Percentiles rank a stretch among this genome's conserved stretches.
phyloP scores from a whole-genome alignment of 1,284 basidiomycete genomes.

The Marasmius oreades region DNA sequence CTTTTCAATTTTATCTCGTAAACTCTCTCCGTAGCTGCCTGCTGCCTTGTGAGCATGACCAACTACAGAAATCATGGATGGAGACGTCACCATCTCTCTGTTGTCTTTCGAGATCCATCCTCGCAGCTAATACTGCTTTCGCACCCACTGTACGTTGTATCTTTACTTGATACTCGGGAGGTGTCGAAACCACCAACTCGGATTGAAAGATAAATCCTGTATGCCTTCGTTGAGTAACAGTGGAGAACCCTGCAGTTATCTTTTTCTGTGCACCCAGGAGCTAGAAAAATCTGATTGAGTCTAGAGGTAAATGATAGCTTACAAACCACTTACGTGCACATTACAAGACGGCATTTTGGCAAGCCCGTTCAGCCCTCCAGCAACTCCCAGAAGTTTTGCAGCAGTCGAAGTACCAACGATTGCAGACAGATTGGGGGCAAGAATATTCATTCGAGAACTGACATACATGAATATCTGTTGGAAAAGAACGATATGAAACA shows the following conservation, averaged over 20 bases:
- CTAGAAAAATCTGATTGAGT: conserved; percentile 36
- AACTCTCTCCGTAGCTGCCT: conserved; percentile 78
- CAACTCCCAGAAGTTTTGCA: conserved; percentile 95
- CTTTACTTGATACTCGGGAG: conserved; percentile 90
- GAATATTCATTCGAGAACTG: conserved; percentile 96
- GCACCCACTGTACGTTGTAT: conserved; percentile 92
- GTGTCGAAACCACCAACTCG: conserved; percentile 80
- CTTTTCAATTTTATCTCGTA: conserved; percentile 86
- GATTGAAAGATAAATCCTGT: conserved; percentile 97
- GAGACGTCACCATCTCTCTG: conserved; percentile 64
- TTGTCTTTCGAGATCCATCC: conserved; percentile 87
- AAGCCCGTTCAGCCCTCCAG: conserved; percentile 88
- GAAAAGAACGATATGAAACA: conserved; percentile 22
- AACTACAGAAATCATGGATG: neutral
- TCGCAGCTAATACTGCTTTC: conserved; percentile 86
- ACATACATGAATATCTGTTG: conserved; percentile 94
- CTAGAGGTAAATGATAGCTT: conserved; percentile 4
- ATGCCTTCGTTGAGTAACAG: conserved; percentile 81
- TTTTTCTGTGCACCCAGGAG: conserved; percentile 93
- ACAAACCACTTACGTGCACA: conserved; percentile 68
- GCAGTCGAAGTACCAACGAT: conserved; percentile 98
- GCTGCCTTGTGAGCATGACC: neutral
- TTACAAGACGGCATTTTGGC: conserved; percentile 97
- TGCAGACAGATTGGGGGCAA: conserved; percentile 96
- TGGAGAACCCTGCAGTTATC: conserved; percentile 83